Evolutionary conservation across 805 yeast species (phyloP).

Genomic region (Barnettozyma salicaria): DNA sequence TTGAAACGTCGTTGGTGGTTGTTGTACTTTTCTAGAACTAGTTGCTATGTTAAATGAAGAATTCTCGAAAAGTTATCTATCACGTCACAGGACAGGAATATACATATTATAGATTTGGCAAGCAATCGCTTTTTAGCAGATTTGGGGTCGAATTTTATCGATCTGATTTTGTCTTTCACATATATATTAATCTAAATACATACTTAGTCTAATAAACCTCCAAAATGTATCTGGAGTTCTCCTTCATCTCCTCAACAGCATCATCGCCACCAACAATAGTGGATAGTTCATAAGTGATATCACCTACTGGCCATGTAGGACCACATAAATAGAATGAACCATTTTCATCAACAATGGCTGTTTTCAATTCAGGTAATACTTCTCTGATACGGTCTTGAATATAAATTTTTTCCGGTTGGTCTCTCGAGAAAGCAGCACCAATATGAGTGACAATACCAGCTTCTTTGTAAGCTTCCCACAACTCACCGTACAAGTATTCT

Average conservation of each 20-base stretch:
- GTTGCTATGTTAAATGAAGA: no score
- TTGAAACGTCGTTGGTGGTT: no score
- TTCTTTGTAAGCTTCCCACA: constrained; percentile 93
- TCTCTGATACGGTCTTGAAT: constrained; percentile 91
- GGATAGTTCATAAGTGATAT: constrained; percentile 82
- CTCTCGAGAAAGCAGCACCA: constrained; percentile 98
- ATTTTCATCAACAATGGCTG: constrained; percentile 67
- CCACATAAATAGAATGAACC: constrained; percentile 97
- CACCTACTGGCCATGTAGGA: constrained; percentile 99
- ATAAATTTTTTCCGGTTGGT: constrained; percentile 89
- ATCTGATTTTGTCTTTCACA: no score
- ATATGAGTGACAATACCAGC: constrained; percentile 90
- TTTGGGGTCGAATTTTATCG: no score
- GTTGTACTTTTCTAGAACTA: no score
- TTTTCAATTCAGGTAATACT: constrained; percentile 62
- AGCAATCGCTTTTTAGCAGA: no score
- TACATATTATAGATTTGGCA: no score
- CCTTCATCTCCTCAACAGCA: constrained; percentile 90
- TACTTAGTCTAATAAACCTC: constrained; percentile 69
- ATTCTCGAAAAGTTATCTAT: no score
- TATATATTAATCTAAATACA: background rate
- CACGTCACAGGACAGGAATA: no score
- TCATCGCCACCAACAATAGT: constrained; percentile 76
- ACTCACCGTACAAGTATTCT: constrained; percentile 92
- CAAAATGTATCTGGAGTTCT: constrained; percentile 81